A percentile compares a stretch with the other conserved stretches of the same genome.
These are phyloP conservation scores for Smithsoniella earleae DNA, from an alignment of 163 green algal genomes.

Conservation along the genomic window DNA sequence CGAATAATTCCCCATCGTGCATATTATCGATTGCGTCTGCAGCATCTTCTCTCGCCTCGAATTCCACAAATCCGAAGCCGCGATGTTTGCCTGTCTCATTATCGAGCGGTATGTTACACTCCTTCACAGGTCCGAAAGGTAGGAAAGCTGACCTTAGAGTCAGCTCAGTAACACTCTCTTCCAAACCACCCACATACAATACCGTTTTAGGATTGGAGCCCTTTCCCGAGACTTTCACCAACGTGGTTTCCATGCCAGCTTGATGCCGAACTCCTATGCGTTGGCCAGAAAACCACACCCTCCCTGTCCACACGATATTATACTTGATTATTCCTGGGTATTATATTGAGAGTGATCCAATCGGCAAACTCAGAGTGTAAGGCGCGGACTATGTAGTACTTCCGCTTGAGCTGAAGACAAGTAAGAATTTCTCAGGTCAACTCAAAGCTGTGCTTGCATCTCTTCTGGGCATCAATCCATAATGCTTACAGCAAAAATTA, in stretches of 20 bases:
- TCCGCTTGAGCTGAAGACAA: too few relatives aligned
- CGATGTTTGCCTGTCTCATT: constrained; percentile 82
- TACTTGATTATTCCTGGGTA: too few relatives aligned
- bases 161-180: constrained; percentile 76
- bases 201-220: constrained; percentile 81
- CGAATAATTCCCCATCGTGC: constrained; percentile 84
- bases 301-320: too few relatives aligned
- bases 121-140: constrained; percentile 96
- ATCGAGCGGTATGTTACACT: constrained; percentile 91
- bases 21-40: constrained; percentile 95
- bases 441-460: too few relatives aligned
- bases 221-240: constrained; percentile 46
- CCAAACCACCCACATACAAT: constrained; percentile 84
- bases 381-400: too few relatives aligned
- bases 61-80: constrained; percentile 96
- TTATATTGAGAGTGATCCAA: too few relatives aligned
- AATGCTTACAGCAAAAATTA: too few relatives aligned
- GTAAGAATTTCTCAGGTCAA: too few relatives aligned
- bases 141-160: constrained; percentile 88
- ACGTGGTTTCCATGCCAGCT: constrained; percentile 49
- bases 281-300: too few relatives aligned
- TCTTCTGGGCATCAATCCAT: too few relatives aligned
- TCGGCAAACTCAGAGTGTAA: too few relatives aligned
- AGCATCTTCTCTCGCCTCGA: constrained; percentile 80
- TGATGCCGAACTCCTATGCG: too few relatives aligned